phyloP scores from a whole-genome alignment of 192 early-diverging fungal species.

The Gamsiella multidivaricata region DNA sequence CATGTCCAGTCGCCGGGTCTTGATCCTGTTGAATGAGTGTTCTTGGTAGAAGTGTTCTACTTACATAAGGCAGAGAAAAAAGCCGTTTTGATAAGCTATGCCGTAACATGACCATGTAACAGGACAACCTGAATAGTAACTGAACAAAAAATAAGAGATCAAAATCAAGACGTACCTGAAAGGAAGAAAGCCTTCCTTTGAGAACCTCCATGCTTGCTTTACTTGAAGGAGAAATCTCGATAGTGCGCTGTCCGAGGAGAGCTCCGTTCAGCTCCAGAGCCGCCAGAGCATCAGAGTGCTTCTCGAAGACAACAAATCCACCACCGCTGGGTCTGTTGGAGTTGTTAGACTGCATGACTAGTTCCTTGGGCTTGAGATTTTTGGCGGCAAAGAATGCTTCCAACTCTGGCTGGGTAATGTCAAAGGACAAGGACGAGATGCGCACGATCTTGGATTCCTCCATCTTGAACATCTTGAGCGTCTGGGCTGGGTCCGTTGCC shows the following conservation, averaged over 20 bases:
- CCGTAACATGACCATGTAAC: background rate
- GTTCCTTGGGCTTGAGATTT: conserved; percentile 62
- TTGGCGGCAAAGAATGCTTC: conserved; percentile 69
- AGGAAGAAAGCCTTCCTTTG: conserved; percentile 62
- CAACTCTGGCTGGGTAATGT: conserved; percentile 69
- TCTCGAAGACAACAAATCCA: conserved; percentile 72
- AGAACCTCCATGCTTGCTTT: conserved; percentile 70
- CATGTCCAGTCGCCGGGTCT: conserved; percentile 84
- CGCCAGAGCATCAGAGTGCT: conserved; percentile 72
- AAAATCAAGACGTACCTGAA: conserved; percentile 60
- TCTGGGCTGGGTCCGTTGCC: conserved; percentile 72
- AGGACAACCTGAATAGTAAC: background rate
- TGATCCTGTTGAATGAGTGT: background rate
- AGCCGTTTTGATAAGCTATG: no score
- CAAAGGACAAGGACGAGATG: conserved; percentile 70
- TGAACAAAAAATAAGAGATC: conserved; percentile 6
- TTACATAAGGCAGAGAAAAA: background rate
- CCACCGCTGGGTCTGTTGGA: conserved; percentile 68
- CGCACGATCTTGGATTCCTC: conserved; percentile 72
- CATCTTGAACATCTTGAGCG: conserved; percentile 71
- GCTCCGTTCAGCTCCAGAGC: conserved; percentile 72
- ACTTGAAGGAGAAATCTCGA: conserved; percentile 73
- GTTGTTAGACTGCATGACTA: conserved; percentile 74
- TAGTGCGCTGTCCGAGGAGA: conserved; percentile 64
- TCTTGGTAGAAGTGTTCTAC: conserved; percentile 1